These are phyloP conservation scores for Clitocybe nebularis DNA, from an alignment of 1,284 basidiomycete species.

Conservation along the genomic window DNA sequence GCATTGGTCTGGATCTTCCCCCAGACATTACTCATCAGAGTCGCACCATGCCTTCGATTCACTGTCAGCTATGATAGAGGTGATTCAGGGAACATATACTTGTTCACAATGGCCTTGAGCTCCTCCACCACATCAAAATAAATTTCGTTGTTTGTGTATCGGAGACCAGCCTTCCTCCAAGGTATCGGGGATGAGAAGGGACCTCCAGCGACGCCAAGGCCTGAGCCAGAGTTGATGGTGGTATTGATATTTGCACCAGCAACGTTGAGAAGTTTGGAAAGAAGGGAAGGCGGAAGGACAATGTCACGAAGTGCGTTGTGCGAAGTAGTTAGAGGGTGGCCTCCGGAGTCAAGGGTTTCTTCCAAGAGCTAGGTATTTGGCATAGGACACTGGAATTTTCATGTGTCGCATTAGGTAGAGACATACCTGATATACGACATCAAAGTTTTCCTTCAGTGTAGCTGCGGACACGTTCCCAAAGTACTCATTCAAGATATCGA, in stretches of 20 bases:
- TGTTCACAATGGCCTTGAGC: conserved; percentile 80
- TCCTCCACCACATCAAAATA: conserved; percentile 91
- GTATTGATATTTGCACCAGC: conserved; percentile 49
- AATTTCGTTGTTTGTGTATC: conserved; percentile 89
- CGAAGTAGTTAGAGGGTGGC: conserved; percentile 93
- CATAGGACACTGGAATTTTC: too few relatives aligned
- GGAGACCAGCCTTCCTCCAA: conserved; percentile 85
- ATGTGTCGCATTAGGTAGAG: background rate
- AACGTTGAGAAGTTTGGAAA: conserved; percentile 72
- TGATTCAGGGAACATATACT: conserved; percentile 38
- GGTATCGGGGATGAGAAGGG: conserved; percentile 92
- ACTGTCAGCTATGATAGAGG: background rate
- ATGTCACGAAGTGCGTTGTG: conserved; percentile 90
- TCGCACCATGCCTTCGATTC: conserved; percentile 61
- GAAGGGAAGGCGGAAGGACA: conserved; percentile 81
- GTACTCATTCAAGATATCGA: conserved; percentile 84
- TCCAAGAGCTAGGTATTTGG: conserved; percentile 70
- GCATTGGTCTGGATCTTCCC: conserved; percentile 83
- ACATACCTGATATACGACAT: conserved; percentile 86
- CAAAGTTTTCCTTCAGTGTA: conserved; percentile 90
- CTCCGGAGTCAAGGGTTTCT: conserved; percentile 90
- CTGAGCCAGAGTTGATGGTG: conserved; percentile 39
- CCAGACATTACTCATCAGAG: conserved; percentile 70
- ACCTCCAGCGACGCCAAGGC: conserved; percentile 42
- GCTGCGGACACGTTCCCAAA: conserved; percentile 68